Base-by-base conservation (phyloP, 345 rosid genomes). In the Mallotus nudiflorus region DNA sequence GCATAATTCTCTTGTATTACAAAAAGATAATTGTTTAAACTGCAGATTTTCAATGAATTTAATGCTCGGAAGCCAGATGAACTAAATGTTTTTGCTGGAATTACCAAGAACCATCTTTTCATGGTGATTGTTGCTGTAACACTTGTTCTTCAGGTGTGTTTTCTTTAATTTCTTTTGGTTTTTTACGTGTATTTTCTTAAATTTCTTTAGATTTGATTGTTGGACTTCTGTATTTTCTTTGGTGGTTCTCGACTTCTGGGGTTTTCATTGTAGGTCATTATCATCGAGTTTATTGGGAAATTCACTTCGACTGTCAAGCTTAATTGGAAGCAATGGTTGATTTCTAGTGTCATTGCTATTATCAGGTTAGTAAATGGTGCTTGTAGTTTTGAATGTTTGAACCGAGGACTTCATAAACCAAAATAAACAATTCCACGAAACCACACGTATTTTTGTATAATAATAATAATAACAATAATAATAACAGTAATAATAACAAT, bases 221-320 rank as follows among this genome's bases (percentile, higher is more conserved):
- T 35, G 25, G 40, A 19, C 33, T 24, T 35, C 13, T n/a, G 9
- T 55, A 39, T 31, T 5, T 5, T 68, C 5, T 33, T 1, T 9
- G 22, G 35, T 14, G 31, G 27, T 46, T 18, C 44, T 8, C 24
- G 11, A 11, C n/a, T 56, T 5, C 37, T 18, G 61, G 35, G 37
- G 16, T 44, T 19, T 54, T 22, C 64, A 27, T 6, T 69, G 25
- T 13, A 77, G 80, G 40, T 77, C 22, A 37, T 77, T 48, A 77
- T 77, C n/a, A 62, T 77, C n/a, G 88, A 87, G 78, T 91, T 91
- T 74, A 86, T 94, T 1, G 97, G 98, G 24, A 86, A 85, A 54
- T 94, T 94, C 75, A 85, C 95, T 4, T 57, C 62, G 2, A 94
- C 98, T 0, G 95, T 84, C 69, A 71, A 65, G 77, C 82, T 94